A percentile compares a stretch with the other conserved stretches of the same genome.
These are phyloP conservation scores for Alternaria panax DNA, from an alignment of 2,329 filamentous ascomycete species.

Conservation along the genomic window DNA sequence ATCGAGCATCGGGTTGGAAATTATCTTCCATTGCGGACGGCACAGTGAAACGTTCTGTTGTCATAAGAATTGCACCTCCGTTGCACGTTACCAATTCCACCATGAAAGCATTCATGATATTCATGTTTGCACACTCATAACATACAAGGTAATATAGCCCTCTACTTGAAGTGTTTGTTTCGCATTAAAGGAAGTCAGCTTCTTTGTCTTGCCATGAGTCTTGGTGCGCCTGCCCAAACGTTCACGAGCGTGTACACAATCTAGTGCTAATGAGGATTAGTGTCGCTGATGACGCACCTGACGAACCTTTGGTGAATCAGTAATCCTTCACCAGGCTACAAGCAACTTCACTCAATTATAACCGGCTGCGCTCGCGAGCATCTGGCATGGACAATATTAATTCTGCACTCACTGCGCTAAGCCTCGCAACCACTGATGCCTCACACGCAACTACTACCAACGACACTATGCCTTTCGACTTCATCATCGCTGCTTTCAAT, in stretches of 20 bases:
- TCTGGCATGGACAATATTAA: background rate
- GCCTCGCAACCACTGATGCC: background rate
- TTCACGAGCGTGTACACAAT: background rate
- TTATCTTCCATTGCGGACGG: background rate
- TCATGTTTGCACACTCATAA: background rate
- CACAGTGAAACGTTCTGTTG: background rate
- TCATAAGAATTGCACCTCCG: background rate
- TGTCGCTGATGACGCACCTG: background rate
- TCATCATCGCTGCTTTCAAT: slow-evolving; percentile 12
- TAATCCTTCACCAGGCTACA: background rate
- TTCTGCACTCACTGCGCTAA: background rate
- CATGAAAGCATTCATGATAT: background rate
- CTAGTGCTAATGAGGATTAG: background rate
- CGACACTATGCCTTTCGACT: background rate
- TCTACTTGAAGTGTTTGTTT: background rate
- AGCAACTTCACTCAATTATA: background rate
- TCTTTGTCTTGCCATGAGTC: too few relatives aligned
- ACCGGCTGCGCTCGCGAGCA: too few relatives aligned
- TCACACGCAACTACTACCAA: background rate
- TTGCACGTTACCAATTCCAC: background rate
- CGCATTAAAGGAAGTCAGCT: background rate
- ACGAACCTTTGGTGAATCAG: background rate
- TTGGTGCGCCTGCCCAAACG: background rate
- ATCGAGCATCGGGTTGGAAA: background rate
- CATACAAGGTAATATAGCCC: background rate